Evolutionary conservation across 2,329 filamentous ascomycete genomes (phyloP).

Genomic region (Sporothrix mexicana): DNA sequence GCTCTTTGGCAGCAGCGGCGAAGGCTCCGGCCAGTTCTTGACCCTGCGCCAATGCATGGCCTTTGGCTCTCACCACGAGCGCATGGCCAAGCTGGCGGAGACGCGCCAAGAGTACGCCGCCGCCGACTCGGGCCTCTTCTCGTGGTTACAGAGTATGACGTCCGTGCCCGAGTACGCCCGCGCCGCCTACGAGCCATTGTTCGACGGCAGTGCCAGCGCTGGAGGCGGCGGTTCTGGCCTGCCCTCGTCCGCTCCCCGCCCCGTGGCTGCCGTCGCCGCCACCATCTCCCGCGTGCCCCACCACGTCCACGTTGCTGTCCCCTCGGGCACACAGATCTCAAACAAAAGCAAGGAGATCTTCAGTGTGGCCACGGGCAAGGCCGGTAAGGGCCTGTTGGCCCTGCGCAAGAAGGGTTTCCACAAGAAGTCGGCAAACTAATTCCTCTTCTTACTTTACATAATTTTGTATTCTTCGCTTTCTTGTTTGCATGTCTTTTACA

Average conservation of each 20-base stretch:
- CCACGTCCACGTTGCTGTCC: conserved; percentile 45
- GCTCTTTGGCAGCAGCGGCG: conserved; percentile 22
- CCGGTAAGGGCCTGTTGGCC: conserved; percentile 87
- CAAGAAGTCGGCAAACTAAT: conserved; percentile 35
- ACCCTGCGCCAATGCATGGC: conserved; percentile 70
- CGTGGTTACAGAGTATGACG: conserved; percentile 59
- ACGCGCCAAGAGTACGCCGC: conserved; percentile 72
- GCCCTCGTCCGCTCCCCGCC: conserved; percentile 1
- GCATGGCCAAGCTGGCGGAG: conserved; percentile 75
- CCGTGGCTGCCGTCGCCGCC: conserved; percentile 37
- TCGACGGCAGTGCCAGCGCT: conserved; percentile 37
- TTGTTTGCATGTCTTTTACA: not conserved
- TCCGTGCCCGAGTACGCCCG: conserved; percentile 56
- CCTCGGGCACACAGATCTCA: conserved; percentile 69
- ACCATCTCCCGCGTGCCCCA: conserved; percentile 46
- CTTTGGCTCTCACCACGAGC: conserved; percentile 67
- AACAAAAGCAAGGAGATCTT: conserved; percentile 88
- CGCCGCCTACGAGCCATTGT: conserved; percentile 40
- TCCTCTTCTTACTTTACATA: not conserved
- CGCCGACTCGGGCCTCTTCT: conserved; percentile 73
- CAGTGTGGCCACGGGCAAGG: conserved; percentile 78
- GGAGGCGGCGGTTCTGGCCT: conserved; percentile 34
- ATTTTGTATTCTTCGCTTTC: not conserved
- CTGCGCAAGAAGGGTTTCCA: conserved; percentile 85
- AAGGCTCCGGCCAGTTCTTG: conserved; percentile 41